Percentiles rank a stretch among this genome's conserved stretches.
phyloP scores from a whole-genome alignment of 331 rosid genomes.

The Malus hybrid region DNA sequence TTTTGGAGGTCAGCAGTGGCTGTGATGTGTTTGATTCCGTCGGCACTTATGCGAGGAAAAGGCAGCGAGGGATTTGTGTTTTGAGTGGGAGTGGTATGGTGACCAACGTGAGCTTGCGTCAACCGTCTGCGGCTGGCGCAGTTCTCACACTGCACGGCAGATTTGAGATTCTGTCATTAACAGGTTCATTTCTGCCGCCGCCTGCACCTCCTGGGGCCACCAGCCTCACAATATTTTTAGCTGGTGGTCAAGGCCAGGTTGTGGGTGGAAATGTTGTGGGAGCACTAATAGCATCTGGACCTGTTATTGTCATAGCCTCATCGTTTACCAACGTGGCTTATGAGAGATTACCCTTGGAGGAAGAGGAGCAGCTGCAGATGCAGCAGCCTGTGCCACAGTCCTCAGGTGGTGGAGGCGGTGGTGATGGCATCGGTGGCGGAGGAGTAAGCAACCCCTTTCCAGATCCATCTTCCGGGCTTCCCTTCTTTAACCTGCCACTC shows the following conservation, averaged over 20 bases:
- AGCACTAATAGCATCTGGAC: conserved; percentile 71
- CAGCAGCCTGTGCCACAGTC: conserved; percentile 45
- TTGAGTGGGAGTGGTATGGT: conserved; percentile 75
- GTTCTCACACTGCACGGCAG: conserved; percentile 58
- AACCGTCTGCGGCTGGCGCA: conserved; percentile 51
- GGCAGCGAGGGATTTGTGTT: conserved; percentile 94
- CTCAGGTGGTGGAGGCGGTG: conserved; percentile 18
- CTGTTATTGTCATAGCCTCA: conserved; percentile 78
- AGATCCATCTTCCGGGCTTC: conserved; percentile 65
- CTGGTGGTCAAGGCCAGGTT: conserved; percentile 92
- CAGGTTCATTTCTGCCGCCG: conserved; percentile 81
- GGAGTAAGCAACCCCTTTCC: conserved; percentile 44
- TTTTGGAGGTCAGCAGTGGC: conserved; percentile 71
- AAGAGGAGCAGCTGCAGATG: conserved; percentile 46
- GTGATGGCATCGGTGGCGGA: conserved; percentile 21
- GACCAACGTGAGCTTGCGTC: conserved; percentile 64
- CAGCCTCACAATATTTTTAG: conserved; percentile 57
- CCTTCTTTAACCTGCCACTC: conserved; percentile 73
- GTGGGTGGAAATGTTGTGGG: conserved; percentile 92
- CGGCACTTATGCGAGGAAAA: conserved; percentile 59
- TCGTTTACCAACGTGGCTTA: conserved; percentile 89
- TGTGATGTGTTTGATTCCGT: conserved; percentile 79
- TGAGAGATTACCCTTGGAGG: conserved; percentile 82
- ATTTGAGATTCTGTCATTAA: conserved; percentile 65
- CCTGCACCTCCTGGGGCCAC: conserved; percentile 95